These are phyloP conservation scores for Bruguiera hainesii DNA, from an alignment of 441 rosid species.

Conservation along the genomic window DNA sequence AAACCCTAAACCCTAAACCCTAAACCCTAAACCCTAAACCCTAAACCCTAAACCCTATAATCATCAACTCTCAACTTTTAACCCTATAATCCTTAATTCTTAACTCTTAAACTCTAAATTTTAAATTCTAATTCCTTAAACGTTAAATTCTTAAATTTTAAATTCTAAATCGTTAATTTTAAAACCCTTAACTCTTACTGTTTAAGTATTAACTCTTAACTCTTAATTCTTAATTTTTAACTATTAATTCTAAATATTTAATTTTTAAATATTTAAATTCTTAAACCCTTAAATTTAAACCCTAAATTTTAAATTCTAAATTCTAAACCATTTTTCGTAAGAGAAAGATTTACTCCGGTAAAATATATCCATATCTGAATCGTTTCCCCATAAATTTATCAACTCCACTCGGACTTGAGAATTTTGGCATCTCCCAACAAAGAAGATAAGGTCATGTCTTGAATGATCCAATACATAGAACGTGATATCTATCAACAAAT, in stretches of 20 bases:
- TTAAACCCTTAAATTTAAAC: too few relatives aligned
- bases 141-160: too few relatives aligned
- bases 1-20: too few relatives aligned
- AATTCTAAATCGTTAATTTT: neutral
- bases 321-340: conserved; percentile 38
- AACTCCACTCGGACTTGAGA: conserved; percentile 34
- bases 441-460: conserved; percentile 39
- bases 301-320: too few relatives aligned
- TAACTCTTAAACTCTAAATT: too few relatives aligned
- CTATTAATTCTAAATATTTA: neutral
- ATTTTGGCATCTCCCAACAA: conserved; percentile 37
- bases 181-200: neutral
- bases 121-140: too few relatives aligned
- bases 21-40: too few relatives aligned
- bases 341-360: neutral
- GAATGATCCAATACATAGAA: too few relatives aligned
- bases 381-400: conserved; percentile 30
- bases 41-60: too few relatives aligned
- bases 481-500: neutral
- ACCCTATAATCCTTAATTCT: too few relatives aligned
- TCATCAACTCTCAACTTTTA: too few relatives aligned
- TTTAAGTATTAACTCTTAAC: neutral
- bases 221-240: neutral
- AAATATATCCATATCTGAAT: conserved; percentile 30
- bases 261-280: neutral